Conservation (phyloP, 2,329 filamentous ascomycete species). For the Dryadomyces quercivorus region DNA sequence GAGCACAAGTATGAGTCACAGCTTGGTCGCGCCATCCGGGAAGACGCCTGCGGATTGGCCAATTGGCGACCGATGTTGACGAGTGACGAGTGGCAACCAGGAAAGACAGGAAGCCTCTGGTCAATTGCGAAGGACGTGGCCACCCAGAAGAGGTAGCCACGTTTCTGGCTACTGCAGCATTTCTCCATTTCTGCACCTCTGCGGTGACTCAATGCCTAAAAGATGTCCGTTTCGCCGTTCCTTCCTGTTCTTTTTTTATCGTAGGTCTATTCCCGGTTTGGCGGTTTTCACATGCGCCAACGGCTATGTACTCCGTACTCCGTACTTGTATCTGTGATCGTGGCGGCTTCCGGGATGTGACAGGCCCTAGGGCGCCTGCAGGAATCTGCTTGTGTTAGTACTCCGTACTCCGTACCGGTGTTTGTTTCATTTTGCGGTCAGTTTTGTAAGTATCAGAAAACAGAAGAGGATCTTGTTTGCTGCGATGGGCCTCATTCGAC, state of each 20-base stretch:
- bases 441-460: neutral
- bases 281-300: neutral
- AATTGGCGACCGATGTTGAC: neutral
- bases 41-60: conserved; percentile 1
- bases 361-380: neutral
- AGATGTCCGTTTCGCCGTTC: neutral
- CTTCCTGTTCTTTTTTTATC: neutral
- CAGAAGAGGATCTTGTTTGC: neutral
- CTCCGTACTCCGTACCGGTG: neutral
- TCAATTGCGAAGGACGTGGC: conserved; percentile 1
- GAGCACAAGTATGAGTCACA: conserved; percentile 4
- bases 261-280: neutral
- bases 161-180: neutral
- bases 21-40: neutral
- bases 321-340: conserved; percentile 1
- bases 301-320: neutral
- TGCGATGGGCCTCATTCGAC: neutral
- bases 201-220: neutral
- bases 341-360: conserved; percentile 1
- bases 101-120: neutral
- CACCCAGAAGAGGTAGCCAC: neutral
- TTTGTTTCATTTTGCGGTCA: neutral
- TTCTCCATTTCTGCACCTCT: neutral
- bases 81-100: neutral
- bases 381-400: neutral